Conservation (phyloP, 768 basidiomycete species). For the Lactifluus hygrophoroides region DNA sequence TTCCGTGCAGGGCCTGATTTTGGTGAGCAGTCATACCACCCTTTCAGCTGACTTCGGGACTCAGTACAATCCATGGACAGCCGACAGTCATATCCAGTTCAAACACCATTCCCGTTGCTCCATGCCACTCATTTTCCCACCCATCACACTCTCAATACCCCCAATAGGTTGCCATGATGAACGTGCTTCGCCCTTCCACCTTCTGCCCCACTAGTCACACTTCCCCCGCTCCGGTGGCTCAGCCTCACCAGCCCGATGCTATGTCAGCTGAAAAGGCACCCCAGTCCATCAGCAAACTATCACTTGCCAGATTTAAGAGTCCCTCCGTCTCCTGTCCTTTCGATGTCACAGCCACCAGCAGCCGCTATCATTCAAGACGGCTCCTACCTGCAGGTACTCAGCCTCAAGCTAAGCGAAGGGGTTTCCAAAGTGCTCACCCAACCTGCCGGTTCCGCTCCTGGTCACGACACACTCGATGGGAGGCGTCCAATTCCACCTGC, state of each 20-base stretch:
- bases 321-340: conserved; percentile 40
- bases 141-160: conserved; percentile 11
- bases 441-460: conserved; percentile 44
- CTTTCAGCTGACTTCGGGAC: conserved; percentile 1
- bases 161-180: conserved; percentile 36
- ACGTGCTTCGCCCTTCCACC: conserved; percentile 58
- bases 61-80: background rate
- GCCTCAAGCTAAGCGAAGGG: conserved; percentile 72
- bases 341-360: conserved; percentile 27
- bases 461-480: conserved; percentile 50
- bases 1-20: conserved; percentile 14
- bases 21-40: background rate
- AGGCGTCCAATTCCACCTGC: conserved; percentile 68
- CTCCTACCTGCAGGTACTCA: conserved; percentile 69
- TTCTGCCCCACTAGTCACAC: conserved; percentile 58
- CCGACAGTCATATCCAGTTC: background rate
- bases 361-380: conserved; percentile 61
- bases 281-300: conserved; percentile 49
- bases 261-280: conserved; percentile 38
- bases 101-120: conserved; percentile 2
- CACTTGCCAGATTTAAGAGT: conserved; percentile 52
- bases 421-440: conserved; percentile 68
- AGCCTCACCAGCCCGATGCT: no score
- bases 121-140: background rate
- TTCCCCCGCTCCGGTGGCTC: conserved; percentile 40